Evolutionary conservation across 169 alveolate species (phyloP).

Genomic region (Plasmodium adleri): DNA sequence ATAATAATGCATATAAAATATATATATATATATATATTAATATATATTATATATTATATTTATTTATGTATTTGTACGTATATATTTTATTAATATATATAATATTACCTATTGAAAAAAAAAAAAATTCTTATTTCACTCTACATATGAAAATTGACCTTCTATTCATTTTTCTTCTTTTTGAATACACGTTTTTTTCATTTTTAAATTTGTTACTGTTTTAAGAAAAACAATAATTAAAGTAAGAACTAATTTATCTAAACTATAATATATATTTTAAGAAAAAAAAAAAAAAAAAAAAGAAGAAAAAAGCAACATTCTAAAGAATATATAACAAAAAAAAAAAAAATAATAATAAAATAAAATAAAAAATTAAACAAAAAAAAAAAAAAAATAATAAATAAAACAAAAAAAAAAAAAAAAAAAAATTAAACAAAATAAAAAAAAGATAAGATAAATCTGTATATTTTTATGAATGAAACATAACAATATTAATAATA

Average conservation of each 20-base stretch:
- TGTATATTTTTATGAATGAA: constrained; percentile 14
- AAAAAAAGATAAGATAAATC: neutral
- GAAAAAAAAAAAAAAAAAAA: constrained; percentile 17
- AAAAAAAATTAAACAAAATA: constrained; percentile 6
- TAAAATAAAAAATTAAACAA: constrained; percentile 10
- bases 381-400: neutral
- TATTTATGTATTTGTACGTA: too few relatives aligned
- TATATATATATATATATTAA: too few relatives aligned
- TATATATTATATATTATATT: too few relatives aligned
- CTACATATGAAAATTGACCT: too few relatives aligned
- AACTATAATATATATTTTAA: neutral
- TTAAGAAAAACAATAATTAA: too few relatives aligned
- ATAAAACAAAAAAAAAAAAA: neutral
- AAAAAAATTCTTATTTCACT: too few relatives aligned
- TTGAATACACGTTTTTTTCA: neutral
- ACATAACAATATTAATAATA: neutral
- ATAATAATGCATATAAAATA: too few relatives aligned
- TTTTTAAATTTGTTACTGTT: too few relatives aligned
- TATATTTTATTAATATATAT: too few relatives aligned
- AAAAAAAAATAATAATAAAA: neutral
- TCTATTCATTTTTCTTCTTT: neutral
- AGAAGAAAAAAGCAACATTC: constrained; percentile 4
- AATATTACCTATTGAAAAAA: too few relatives aligned
- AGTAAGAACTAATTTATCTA: too few relatives aligned
- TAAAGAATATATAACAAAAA: neutral